These are phyloP conservation scores for Suhomyces terraborum DNA, from an alignment of 1,139 yeast species.

Conservation along the genomic window DNA sequence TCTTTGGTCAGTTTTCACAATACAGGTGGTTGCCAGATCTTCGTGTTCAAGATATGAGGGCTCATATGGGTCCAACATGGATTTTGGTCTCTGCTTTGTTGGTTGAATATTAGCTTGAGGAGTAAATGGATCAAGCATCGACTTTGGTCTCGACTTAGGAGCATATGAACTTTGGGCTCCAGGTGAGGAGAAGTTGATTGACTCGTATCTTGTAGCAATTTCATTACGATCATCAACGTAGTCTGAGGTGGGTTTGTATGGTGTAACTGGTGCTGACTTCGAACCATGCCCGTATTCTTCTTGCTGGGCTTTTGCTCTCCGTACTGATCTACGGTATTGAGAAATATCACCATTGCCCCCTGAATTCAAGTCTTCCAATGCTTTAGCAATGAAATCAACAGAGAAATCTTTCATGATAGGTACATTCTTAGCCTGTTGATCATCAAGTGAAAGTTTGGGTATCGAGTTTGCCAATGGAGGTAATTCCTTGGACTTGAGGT, in stretches of 20 bases:
- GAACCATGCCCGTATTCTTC: conserved; percentile 15
- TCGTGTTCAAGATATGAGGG: conserved; percentile 11
- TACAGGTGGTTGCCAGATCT: conserved; percentile 21
- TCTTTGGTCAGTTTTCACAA: conserved; percentile 16
- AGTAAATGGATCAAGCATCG: conserved; percentile 32
- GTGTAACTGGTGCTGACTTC: conserved; percentile 23
- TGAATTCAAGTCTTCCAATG: conserved; percentile 65
- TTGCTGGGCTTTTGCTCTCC: conserved; percentile 25
- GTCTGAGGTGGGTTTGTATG: conserved; percentile 31
- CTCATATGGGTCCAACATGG: conserved; percentile 32
- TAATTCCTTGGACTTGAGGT: conserved; percentile 37
- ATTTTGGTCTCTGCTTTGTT: conserved; percentile 37
- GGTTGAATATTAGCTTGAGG: neutral
- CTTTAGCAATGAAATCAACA: conserved; percentile 53
- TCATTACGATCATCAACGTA: conserved; percentile 41
- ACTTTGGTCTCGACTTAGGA: conserved; percentile 38
- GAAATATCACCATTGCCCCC: conserved; percentile 64
- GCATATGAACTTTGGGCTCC: conserved; percentile 3
- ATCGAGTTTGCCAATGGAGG: conserved; percentile 17
- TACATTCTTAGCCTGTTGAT: conserved; percentile 21
- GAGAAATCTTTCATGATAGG: conserved; percentile 50
- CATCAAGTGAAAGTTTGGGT: conserved; percentile 14
- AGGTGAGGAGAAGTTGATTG: conserved; percentile 31
- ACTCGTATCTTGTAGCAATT: conserved; percentile 43
- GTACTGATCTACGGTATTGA: conserved; percentile 43